Evolutionary conservation across 2,329 filamentous ascomycete species (phyloP).

Genomic region (Aspergillus sp.): DNA sequence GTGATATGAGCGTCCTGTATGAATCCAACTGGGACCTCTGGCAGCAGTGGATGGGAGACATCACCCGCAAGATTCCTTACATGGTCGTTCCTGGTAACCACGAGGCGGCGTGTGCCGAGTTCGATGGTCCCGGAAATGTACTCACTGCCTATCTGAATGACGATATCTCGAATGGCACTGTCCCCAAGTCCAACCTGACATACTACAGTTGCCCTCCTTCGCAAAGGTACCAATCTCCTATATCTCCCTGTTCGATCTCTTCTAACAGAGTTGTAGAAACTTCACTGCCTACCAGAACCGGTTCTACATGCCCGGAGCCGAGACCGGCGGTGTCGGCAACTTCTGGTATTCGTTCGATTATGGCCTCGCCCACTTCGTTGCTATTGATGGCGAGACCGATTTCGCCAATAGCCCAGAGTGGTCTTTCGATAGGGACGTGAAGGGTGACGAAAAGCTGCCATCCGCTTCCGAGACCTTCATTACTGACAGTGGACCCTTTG

Average conservation of each 20-base stretch:
- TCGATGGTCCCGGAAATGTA: slow-evolving; percentile 46
- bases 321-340: slow-evolving; percentile 51
- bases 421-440: slow-evolving; percentile 45
- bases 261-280: slow-evolving; percentile 32
- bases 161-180: slow-evolving; percentile 44
- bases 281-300: slow-evolving; percentile 53
- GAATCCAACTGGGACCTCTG: slow-evolving; percentile 54
- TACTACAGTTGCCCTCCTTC: slow-evolving; percentile 55
- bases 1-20: slow-evolving; percentile 51
- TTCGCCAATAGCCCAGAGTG: slow-evolving; percentile 49
- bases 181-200: slow-evolving; percentile 37
- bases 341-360: slow-evolving; percentile 59
- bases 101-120: slow-evolving; percentile 50
- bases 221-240: slow-evolving; percentile 36
- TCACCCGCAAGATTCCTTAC: slow-evolving; percentile 48
- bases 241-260: too few species aligned
- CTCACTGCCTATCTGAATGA: slow-evolving; percentile 50
- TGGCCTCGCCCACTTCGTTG: slow-evolving; percentile 53
- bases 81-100: slow-evolving; percentile 55
- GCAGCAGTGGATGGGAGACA: slow-evolving; percentile 49
- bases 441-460: slow-evolving; percentile 42
- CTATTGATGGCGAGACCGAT: slow-evolving; percentile 51
- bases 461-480: slow-evolving; percentile 44
- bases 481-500: slow-evolving; percentile 53
- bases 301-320: slow-evolving; percentile 52